Base-by-base conservation (phyloP, 75 land plant genomes). In the Azolla pinnata region DNA sequence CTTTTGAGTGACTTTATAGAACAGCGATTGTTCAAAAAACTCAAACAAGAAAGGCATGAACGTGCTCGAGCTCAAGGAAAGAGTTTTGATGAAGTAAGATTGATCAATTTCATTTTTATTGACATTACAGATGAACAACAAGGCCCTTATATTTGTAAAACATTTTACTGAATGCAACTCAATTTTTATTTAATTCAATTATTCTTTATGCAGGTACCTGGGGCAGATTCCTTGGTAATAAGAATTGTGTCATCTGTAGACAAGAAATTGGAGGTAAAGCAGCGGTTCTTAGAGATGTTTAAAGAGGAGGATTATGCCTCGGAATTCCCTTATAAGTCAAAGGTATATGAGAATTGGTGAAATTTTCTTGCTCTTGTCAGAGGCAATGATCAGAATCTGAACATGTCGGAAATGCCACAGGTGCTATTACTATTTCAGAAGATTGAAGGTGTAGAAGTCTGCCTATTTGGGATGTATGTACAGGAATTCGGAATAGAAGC, bases 361-460 rank as follows among this genome's bases (percentile, higher is more conserved):
- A 38, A 14, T 38, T 7, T 38, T 7, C 7, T 38, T 38, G 10
- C 7, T 7, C 42, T 38, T 38, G 42, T 38, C 10, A 14, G 42
- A 38, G 42, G 14, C 14, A 7, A 14, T 38, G 42, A 38, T 7
- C 14, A 38, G 14, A 38, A 38, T 7, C 14, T 38, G 14, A 38
- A 7, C 7, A 38, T 7, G 42, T 7, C 14, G 42, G 42, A 7
- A 14, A 7, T 7, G 26, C 29, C 70, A 4, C 80, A 93, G 98
- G 98, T 79, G 29, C 59, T 93, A 34, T 61, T 93, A 53, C 66
- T 93, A 33, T 93, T 93, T 75, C 98, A 93, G 64, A 93, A 83
- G 69, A 93, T 93, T 60, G 98, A 89, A 81, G 98, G 98, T 18
- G 96, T 93, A 33, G 98, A 93, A 75, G 98, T 93, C 24, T 93